These are phyloP conservation scores for Acaromyces ingoldii DNA, from an alignment of 1,284 basidiomycete species.

Conservation along the genomic window DNA sequence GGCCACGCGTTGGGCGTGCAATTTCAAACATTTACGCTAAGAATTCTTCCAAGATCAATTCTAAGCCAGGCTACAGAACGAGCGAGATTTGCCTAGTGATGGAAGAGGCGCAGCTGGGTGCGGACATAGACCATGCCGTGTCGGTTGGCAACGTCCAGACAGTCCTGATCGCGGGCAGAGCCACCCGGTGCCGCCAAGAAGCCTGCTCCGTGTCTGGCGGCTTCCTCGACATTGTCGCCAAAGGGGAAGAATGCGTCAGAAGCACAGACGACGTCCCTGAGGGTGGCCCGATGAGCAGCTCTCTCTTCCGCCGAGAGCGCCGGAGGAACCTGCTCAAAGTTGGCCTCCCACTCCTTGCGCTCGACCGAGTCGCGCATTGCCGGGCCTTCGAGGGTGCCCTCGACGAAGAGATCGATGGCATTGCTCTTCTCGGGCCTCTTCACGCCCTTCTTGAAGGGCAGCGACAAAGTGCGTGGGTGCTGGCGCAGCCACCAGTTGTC, in stretches of 20 bases:
- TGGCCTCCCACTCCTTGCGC: constrained; percentile 80
- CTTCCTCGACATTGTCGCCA: constrained; percentile 94
- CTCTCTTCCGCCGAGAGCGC: constrained; percentile 70
- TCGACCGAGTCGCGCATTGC: constrained; percentile 62
- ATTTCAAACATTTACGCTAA: too few relatives aligned
- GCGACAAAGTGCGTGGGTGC: constrained; percentile 80
- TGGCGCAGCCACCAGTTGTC: constrained; percentile 99
- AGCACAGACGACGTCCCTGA: constrained; percentile 76
- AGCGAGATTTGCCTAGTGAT: constrained; percentile 33
- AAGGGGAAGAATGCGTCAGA: constrained; percentile 99
- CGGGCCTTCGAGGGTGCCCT: constrained; percentile 69
- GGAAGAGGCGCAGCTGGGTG: constrained; percentile 49
- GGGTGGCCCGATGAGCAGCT: constrained; percentile 32
- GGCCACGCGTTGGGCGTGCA: too few relatives aligned
- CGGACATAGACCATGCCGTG: constrained; percentile 48
- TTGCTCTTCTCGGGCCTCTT: constrained; percentile 98
- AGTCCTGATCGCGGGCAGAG: constrained; percentile 82
- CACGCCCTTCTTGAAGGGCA: constrained; percentile 94
- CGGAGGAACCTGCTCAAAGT: constrained; percentile 72
- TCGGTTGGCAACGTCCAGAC: constrained; percentile 44
- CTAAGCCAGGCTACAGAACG: too few relatives aligned
- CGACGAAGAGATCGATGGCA: constrained; percentile 94
- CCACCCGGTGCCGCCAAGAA: constrained; percentile 93
- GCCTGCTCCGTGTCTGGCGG: constrained; percentile 79
- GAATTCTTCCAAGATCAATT: too few relatives aligned